These are phyloP conservation scores for Pythium monospermum DNA, from an alignment of 352 stramenopile genomes.

Conservation along the genomic window DNA sequence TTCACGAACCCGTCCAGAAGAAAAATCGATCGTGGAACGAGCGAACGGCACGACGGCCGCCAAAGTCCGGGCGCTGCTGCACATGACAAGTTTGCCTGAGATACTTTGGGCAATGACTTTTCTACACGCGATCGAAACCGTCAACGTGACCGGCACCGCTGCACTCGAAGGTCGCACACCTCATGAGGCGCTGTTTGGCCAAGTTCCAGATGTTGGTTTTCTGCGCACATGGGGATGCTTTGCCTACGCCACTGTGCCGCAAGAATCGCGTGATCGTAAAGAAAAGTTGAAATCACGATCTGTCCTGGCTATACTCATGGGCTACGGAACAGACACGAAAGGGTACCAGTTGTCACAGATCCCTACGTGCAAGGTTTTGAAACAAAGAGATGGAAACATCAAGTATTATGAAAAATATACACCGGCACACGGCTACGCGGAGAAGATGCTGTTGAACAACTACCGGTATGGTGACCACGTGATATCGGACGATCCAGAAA, in stretches of 20 bases:
- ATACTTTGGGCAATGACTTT: slow-evolving; percentile 17
- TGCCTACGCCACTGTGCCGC: slow-evolving; percentile 4
- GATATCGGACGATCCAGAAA: background rate
- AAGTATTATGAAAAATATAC: slow-evolving; percentile 5
- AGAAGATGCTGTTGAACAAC: slow-evolving; percentile 4
- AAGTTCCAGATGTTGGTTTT: slow-evolving; percentile 6
- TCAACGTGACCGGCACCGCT: slow-evolving; percentile 13
- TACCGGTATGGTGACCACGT: slow-evolving; percentile 1
- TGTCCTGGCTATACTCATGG: slow-evolving; percentile 1
- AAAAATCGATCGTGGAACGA: slow-evolving; percentile 17
- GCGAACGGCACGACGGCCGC: background rate
- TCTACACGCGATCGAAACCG: slow-evolving; percentile 9
- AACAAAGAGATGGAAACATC: slow-evolving; percentile 9
- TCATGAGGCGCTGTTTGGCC: slow-evolving; percentile 7
- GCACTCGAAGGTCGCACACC: slow-evolving; percentile 6
- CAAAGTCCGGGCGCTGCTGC: slow-evolving; percentile 11
- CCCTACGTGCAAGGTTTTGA: slow-evolving; percentile 3
- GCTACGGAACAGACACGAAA: slow-evolving; percentile 12
- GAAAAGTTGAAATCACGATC: slow-evolving; percentile 13
- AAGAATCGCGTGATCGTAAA: background rate
- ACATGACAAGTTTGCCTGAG: slow-evolving; percentile 9
- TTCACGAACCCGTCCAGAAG: slow-evolving; percentile 18
- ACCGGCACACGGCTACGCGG: background rate
- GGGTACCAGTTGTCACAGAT: slow-evolving; percentile 17
- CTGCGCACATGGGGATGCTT: slow-evolving; percentile 17